phyloP scores from a whole-genome alignment of 2,329 filamentous ascomycete species.

The Alternaria viburni region DNA sequence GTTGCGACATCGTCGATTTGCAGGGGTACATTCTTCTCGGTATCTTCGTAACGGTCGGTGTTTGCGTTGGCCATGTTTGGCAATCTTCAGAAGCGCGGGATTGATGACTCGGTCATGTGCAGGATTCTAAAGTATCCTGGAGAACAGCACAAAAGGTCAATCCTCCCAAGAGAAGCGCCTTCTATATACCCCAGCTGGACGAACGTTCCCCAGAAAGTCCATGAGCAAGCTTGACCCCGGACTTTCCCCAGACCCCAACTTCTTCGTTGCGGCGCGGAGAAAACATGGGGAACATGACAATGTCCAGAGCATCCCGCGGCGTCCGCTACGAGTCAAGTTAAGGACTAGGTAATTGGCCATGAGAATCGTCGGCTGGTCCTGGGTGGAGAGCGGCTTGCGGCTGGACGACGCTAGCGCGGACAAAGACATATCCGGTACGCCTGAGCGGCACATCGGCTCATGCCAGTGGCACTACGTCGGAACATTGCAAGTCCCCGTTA shows the following conservation, averaged over 20 bases:
- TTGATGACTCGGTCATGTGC: background rate
- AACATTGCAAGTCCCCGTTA: background rate
- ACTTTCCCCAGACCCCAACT: conserved; percentile 30
- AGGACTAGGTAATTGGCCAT: background rate
- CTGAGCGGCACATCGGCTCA: background rate
- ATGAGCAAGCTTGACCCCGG: conserved; percentile 17
- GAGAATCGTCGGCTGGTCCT: background rate
- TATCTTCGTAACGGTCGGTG: conserved; percentile 2
- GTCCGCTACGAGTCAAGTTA: background rate
- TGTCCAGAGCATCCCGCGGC: background rate
- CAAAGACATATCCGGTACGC: conserved; percentile 16
- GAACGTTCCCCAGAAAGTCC: conserved; percentile 28
- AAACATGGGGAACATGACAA: background rate
- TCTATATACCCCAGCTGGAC: conserved; percentile 27
- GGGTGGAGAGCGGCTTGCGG: background rate
- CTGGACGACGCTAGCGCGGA: conserved; percentile 6
- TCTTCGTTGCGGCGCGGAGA: background rate
- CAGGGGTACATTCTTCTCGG: conserved; percentile 24
- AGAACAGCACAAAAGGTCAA: background rate
- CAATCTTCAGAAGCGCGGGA: background rate
- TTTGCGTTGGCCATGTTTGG: conserved; percentile 15
- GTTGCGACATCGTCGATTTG: conserved; percentile 26
- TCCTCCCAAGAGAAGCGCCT: background rate
- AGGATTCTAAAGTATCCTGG: background rate
- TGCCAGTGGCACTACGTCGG: background rate